Evolutionary conservation across 305 asterid species (phyloP).

Genomic region (Nicotiana rustica): DNA sequence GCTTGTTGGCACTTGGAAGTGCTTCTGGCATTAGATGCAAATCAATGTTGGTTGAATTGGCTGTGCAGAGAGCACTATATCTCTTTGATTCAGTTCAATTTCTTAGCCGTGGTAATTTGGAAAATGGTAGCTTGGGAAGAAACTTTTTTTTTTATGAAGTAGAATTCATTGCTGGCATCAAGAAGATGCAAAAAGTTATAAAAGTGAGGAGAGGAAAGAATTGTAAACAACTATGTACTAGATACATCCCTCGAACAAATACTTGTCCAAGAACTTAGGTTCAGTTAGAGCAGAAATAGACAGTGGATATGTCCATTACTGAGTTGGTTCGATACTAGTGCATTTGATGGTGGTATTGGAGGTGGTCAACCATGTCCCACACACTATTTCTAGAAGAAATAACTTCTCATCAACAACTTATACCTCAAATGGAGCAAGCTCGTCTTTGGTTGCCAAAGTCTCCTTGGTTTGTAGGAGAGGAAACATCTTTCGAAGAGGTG

Average conservation of each 20-base stretch:
- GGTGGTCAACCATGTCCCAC: neutral
- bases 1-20: neutral
- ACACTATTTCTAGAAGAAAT: neutral
- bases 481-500: conserved; percentile 76
- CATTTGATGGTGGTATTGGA: neutral
- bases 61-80: neutral
- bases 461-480: conserved; percentile 82
- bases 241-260: neutral
- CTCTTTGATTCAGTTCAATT: conserved; percentile 17
- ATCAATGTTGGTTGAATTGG: neutral
- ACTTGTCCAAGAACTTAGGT: conserved; percentile 7
- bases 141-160: too few relatives aligned
- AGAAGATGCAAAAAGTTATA: too few relatives aligned
- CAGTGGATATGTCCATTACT: neutral
- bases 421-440: conserved; percentile 80
- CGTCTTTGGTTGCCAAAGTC: conserved; percentile 71
- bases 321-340: conserved; percentile 4
- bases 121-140: neutral
- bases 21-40: neutral
- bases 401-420: conserved; percentile 11
- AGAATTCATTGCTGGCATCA: too few relatives aligned
- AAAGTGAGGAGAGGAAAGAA: neutral
- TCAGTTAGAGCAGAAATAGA: neutral
- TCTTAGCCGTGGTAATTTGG: conserved; percentile 2
- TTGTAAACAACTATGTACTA: neutral